These are phyloP conservation scores for Aspergillus sclerotiicarbonarius DNA, from an alignment of 495 filamentous ascomycete species.

Conservation along the genomic window DNA sequence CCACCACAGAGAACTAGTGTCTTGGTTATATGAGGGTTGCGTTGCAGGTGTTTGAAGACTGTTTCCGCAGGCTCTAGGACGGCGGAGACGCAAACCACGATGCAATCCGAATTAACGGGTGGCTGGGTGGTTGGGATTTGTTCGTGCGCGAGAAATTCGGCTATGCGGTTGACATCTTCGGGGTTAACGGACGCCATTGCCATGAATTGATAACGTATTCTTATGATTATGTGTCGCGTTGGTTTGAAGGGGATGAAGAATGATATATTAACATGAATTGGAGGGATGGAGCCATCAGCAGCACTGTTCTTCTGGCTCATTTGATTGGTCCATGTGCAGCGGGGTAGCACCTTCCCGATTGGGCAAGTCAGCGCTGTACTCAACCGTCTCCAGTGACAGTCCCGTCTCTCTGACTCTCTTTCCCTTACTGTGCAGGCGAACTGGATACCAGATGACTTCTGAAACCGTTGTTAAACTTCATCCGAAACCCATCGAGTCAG, in stretches of 20 bases:
- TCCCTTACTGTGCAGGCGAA: background rate
- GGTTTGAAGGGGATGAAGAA: background rate
- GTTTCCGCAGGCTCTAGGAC: constrained; percentile 22
- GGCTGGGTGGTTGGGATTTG: constrained; percentile 9
- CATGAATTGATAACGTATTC: background rate
- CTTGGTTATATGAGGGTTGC: constrained; percentile 22
- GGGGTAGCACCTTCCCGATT: background rate
- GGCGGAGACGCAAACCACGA: constrained; percentile 29
- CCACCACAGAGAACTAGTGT: constrained; percentile 38
- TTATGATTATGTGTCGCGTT: background rate
- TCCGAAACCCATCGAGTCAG: constrained; percentile 4
- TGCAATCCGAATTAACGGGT: constrained; percentile 18
- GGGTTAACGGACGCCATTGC: background rate
- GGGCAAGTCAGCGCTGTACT: background rate
- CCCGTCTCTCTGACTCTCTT: background rate
- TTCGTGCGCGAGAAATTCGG: constrained; percentile 24
- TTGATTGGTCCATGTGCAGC: background rate
- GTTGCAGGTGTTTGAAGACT: constrained; percentile 16
- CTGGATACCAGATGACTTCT: constrained; percentile 1
- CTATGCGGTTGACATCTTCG: constrained; percentile 25
- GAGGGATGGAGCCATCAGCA: too few relatives aligned
- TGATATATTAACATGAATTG: background rate
- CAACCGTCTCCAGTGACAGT: background rate
- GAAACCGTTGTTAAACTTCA: constrained; percentile 4
- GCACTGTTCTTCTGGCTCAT: too few relatives aligned